A percentile compares a stretch with the other conserved stretches of the same genome.
Evolutionary conservation across 1,284 basidiomycete genomes (phyloP).

Genomic region (Pyrrhoderma noxium): DNA sequence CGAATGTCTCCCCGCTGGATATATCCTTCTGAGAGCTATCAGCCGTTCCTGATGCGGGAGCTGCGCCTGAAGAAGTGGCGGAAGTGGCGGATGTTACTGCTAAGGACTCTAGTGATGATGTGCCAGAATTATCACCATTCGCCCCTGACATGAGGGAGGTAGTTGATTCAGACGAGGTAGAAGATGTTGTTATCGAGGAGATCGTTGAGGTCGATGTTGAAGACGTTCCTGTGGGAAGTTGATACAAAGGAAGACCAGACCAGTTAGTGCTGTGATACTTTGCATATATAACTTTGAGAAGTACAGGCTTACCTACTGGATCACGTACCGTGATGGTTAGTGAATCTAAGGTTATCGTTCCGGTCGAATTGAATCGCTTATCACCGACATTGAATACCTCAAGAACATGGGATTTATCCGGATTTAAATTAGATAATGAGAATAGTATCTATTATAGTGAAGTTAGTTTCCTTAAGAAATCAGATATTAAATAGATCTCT

Average conservation of each 20-base stretch:
- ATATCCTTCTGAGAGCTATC: not conserved
- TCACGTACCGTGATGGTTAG: constrained; percentile 14
- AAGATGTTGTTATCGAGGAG: not conserved
- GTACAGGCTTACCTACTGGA: not conserved
- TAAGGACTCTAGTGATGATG: not conserved
- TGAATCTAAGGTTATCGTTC: constrained; percentile 11
- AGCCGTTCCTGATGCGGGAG: not conserved
- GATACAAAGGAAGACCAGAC: not conserved
- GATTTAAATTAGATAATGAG: constrained; percentile 6
- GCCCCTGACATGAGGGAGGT: not conserved
- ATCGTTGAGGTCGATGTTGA: not conserved
- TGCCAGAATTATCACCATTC: not conserved
- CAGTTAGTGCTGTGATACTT: too few relatives aligned
- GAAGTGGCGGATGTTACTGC: constrained; percentile 1
- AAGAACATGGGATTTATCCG: constrained; percentile 8
- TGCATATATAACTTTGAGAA: not conserved
- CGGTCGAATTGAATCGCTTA: not conserved
- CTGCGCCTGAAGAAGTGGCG: not conserved
- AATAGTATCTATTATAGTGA: constrained; percentile 5
- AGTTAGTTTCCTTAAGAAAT: not conserved
- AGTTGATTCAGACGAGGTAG: not conserved
- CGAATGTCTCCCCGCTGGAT: not conserved
- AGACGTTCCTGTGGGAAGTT: not conserved
- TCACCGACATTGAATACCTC: constrained; percentile 11
- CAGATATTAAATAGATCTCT: not conserved